Conservation (phyloP, 495 filamentous ascomycete genomes). For the Penicillium ucsense region DNA sequence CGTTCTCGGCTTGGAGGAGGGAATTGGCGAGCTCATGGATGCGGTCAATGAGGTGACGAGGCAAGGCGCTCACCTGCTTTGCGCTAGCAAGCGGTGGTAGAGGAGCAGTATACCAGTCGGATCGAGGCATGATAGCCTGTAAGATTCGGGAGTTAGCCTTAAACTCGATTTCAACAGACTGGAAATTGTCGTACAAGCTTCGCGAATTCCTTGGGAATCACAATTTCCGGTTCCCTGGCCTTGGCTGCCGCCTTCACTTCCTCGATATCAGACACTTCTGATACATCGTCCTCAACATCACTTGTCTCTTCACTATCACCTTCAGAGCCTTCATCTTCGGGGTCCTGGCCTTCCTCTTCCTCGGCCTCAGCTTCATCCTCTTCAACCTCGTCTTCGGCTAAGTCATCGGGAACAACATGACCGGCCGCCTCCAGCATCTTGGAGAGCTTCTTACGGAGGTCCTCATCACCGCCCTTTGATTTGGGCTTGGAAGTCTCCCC, state of each 20-base stretch:
- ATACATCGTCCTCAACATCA: slow-evolving; percentile 10
- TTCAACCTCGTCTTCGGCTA: slow-evolving; percentile 37
- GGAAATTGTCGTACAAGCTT: slow-evolving; percentile 27
- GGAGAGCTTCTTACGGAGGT: slow-evolving; percentile 32
- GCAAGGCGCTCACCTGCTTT: slow-evolving; percentile 38
- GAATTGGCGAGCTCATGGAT: slow-evolving; percentile 65
- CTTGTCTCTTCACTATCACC: slow-evolving; percentile 25
- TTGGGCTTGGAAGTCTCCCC: slow-evolving; percentile 19
- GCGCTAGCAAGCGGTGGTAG: slow-evolving; percentile 47
- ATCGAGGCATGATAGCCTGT: slow-evolving; percentile 63
- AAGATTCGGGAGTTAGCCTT: slow-evolving; percentile 11
- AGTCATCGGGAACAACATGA: slow-evolving; percentile 32
- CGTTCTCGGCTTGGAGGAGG: slow-evolving; percentile 65
- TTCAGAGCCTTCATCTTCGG: slow-evolving; percentile 30
- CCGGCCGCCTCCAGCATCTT: slow-evolving; percentile 36
- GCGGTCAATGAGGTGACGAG: slow-evolving; percentile 53
- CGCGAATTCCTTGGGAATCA: slow-evolving; percentile 32
- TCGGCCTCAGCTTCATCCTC: slow-evolving; percentile 27
- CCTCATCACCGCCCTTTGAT: slow-evolving; percentile 21
- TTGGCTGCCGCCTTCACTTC: slow-evolving; percentile 6
- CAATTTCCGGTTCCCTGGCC: slow-evolving; percentile 7
- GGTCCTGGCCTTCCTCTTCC: slow-evolving; percentile 9
- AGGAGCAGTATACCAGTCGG: slow-evolving; percentile 73
- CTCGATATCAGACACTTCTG: slow-evolving; percentile 18
- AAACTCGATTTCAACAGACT: neutral